Evolutionary conservation across 2,329 filamentous ascomycete genomes (phyloP), one percentile per base, ranked within the genome.

Genomic region (Periconia sp.): DNA sequence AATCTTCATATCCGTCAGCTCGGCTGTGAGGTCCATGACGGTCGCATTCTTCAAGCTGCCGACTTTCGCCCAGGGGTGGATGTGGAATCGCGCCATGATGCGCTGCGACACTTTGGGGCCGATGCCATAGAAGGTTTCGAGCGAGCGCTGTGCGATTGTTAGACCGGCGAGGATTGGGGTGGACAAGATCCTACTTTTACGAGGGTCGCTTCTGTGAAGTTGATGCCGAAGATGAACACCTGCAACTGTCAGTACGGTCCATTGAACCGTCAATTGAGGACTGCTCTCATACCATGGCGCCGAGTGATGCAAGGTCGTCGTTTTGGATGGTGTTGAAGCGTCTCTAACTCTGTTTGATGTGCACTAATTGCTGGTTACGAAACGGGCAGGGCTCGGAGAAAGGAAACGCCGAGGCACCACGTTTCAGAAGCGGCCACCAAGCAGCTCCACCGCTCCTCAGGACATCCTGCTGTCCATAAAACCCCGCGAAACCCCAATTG

Each of bases 1-100:
- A 61, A 97, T 89, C 47, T 88, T 95, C 89, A 99, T 92, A 40
- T 85, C 86, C 12, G 90, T 89, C 28, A 99, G 78, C 63, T 95
- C 89, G 36, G 87, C 87, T 16, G 88, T 94, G 48, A 99, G 78
- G 39, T 88, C 86, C 38, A 89, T 86, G 56, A 96, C 76, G 48
- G 90, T 92, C 68, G 87, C 85, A 46, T 86, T 83, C 31, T 83
- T 79, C 15, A 99, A 75, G 6, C 83, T 79, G 67, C 88, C 88
- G 56, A 97, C 78, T 64, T 85, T 88, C 54, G 89, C 88, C 43
- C 83, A 86, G 21, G 89, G 86, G 74, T 96, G 89, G 66, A 99
- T 95, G 59, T 86, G 86, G 75, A 90, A 87, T 64, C 89, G 92
- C 54, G 94, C 89, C 77, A 97, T 87, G 58, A 99, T 85, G 30